Conservation (phyloP, 345 rosid species). For the Euphorbia tirucalli region DNA sequence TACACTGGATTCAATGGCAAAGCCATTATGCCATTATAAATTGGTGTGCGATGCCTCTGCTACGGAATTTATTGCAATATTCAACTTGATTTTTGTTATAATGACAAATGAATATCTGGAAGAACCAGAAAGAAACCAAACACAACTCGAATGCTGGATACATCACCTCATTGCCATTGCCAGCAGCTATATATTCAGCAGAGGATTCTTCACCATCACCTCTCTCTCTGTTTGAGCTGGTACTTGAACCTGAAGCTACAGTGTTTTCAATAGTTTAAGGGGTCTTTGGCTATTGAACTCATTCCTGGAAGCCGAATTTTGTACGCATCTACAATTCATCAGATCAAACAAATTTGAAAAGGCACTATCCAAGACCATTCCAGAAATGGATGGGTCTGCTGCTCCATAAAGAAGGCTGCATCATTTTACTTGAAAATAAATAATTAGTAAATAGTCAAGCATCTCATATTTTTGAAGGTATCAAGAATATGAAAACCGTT, state of each 20-base stretch:
- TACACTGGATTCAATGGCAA: too few relatives aligned
- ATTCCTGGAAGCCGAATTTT: slow-evolving; percentile 40
- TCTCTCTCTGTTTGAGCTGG: slow-evolving; percentile 96
- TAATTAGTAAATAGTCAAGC: background rate
- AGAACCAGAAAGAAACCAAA: too few relatives aligned
- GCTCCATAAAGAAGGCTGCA: slow-evolving; percentile 42
- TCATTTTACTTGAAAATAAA: background rate
- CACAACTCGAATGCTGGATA: background rate
- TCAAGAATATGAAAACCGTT: slow-evolving; percentile 1
- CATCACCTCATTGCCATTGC: slow-evolving; percentile 53
- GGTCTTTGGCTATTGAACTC: slow-evolving; percentile 27
- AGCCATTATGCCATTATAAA: too few relatives aligned
- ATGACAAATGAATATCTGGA: too few relatives aligned
- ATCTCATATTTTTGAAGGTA: background rate
- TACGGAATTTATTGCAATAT: too few relatives aligned
- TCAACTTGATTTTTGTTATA: too few relatives aligned
- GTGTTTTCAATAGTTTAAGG: background rate
- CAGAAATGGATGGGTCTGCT: slow-evolving; percentile 36
- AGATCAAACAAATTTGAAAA: slow-evolving; percentile 37
- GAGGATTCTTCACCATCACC: slow-evolving; percentile 80
- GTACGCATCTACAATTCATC: slow-evolving; percentile 36
- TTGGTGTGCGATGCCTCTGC: too few relatives aligned
- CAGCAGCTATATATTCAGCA: slow-evolving; percentile 38
- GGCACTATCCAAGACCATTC: slow-evolving; percentile 41
- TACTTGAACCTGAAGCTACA: slow-evolving; percentile 58